phyloP scores from a whole-genome alignment of 208 protist genomes.

The Acanthamoeba lenticulata region DNA sequence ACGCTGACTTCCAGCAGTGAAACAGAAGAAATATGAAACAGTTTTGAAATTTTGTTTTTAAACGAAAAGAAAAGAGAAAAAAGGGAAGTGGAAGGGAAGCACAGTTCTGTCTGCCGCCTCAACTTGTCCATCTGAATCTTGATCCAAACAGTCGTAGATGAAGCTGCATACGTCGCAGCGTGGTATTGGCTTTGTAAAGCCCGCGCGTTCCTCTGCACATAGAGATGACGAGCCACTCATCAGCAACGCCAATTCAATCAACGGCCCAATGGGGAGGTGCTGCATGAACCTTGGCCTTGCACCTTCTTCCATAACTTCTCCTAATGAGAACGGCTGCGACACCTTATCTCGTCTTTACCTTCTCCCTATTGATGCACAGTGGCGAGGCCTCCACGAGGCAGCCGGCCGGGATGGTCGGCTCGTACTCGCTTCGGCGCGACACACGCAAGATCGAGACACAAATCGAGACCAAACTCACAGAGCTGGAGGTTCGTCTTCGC shows the following conservation, averaged over 20 bases:
- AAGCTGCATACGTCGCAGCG: neutral
- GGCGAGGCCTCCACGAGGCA: neutral
- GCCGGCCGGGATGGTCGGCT: neutral
- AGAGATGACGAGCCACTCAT: neutral
- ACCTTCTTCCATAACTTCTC: neutral
- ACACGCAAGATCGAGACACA: neutral
- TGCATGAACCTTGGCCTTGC: neutral
- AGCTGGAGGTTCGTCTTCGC: neutral
- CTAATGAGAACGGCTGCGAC: too few relatives aligned
- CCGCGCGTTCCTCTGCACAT: too few relatives aligned
- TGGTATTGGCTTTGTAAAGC: neutral
- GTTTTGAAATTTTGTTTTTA: neutral
- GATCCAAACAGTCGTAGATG: too few relatives aligned
- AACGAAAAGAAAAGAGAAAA: neutral
- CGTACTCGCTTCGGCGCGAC: neutral
- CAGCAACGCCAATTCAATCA: too few relatives aligned
- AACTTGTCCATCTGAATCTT: too few relatives aligned
- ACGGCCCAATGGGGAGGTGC: too few relatives aligned
- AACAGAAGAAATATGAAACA: too few relatives aligned
- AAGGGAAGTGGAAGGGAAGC: too few relatives aligned
- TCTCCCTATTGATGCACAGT: too few relatives aligned
- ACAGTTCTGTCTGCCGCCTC: too few relatives aligned
- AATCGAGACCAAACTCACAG: neutral
- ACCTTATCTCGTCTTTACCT: too few relatives aligned
- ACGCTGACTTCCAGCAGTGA: neutral